These are phyloP conservation scores for Bretschneidera sinensis DNA, from an alignment of 345 rosid species.

Conservation along the genomic window DNA sequence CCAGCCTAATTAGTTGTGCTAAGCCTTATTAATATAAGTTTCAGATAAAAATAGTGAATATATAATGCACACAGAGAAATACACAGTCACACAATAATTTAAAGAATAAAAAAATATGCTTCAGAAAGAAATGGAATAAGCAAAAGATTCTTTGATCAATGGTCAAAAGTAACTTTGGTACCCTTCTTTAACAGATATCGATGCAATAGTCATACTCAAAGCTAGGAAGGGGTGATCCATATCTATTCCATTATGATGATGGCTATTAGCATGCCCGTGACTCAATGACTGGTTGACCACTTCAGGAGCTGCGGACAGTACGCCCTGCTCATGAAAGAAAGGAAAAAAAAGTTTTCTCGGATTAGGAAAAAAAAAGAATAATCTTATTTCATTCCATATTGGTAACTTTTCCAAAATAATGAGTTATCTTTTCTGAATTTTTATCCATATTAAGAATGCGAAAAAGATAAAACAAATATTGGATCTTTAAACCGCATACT, in stretches of 20 bases:
- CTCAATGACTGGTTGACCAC: conserved; percentile 28
- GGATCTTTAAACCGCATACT: background rate
- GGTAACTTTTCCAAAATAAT: background rate
- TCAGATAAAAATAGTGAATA: background rate
- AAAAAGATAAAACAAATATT: too few species aligned
- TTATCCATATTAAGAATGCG: too few species aligned
- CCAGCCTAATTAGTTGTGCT: conserved; percentile 39
- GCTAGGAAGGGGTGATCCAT: conserved; percentile 79
- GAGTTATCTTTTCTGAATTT: too few species aligned
- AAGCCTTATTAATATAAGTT: background rate
- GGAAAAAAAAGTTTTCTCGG: conserved; percentile 6
- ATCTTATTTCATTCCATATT: conserved; percentile 8
- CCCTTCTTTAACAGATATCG: conserved; percentile 88
- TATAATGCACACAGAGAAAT: too few species aligned
- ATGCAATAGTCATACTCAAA: conserved; percentile 59
- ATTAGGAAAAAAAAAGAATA: background rate
- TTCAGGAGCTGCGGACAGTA: conserved; percentile 49
- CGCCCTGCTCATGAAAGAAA: conserved; percentile 38
- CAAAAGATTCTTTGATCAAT: too few species aligned
- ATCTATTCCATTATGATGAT: conserved; percentile 73
- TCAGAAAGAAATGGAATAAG: too few species aligned
- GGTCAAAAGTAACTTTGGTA: conserved; percentile 18
- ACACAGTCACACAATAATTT: too few species aligned
- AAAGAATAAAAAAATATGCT: too few species aligned
- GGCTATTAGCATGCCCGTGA: conserved; percentile 28